Evolutionary conservation across 2,329 filamentous ascomycete species (phyloP).

Genomic region (Albifimbria verrucaria): DNA sequence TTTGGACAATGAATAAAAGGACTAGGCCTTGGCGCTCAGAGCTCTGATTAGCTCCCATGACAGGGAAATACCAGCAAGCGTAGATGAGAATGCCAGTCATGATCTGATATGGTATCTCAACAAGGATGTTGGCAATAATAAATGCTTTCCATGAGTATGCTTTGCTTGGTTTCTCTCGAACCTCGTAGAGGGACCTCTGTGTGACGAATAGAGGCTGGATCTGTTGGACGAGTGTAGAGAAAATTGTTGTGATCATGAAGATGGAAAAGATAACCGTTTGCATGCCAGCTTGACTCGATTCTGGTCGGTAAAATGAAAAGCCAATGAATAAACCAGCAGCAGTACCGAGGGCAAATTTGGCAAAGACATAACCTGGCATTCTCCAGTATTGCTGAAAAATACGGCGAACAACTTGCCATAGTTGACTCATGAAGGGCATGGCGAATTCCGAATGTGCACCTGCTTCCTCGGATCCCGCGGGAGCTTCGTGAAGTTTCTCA

Average conservation of each 20-base stretch:
- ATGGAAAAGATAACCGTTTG: conserved; percentile 72
- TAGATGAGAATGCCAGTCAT: conserved; percentile 62
- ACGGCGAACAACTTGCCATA: conserved; percentile 61
- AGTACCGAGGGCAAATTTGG: conserved; percentile 61
- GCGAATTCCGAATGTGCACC: conserved; percentile 65
- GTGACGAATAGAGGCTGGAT: conserved; percentile 76
- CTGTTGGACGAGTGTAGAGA: conserved; percentile 66
- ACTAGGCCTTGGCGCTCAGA: conserved; percentile 61
- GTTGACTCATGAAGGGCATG: conserved; percentile 65
- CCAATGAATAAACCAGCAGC: conserved; percentile 69
- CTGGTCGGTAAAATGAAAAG: conserved; percentile 62
- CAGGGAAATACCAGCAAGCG: conserved; percentile 66
- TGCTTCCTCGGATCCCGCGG: conserved; percentile 11
- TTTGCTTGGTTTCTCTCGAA: conserved; percentile 71
- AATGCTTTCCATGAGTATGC: conserved; percentile 75
- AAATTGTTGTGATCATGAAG: conserved; percentile 75
- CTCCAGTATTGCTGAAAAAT: conserved; percentile 85
- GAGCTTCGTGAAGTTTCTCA: conserved; percentile 32
- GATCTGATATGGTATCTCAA: conserved; percentile 70
- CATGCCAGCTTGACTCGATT: conserved; percentile 62
- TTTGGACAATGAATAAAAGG: conserved; percentile 60
- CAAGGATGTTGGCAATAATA: conserved; percentile 66
- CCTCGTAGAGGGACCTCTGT: conserved; percentile 72
- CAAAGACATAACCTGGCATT: conserved; percentile 73
- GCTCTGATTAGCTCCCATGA: conserved; percentile 42